phyloP scores from a whole-genome alignment of 768 basidiomycete species.

The Pluteus cervinus region DNA sequence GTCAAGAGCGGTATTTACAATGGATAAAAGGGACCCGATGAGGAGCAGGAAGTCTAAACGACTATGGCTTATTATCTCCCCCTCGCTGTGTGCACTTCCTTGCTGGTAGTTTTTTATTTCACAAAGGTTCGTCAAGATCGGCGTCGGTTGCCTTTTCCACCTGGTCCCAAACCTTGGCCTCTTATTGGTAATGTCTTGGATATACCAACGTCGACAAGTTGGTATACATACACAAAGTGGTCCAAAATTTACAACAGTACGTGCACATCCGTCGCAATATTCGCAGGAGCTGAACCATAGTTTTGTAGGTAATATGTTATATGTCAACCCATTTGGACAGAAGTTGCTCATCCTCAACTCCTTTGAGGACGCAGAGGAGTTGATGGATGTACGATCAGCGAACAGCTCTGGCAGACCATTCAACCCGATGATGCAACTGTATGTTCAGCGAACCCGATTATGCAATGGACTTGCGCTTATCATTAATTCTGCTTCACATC shows the following conservation, averaged over 20 bases:
- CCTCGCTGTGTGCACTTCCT: too few relatives aligned
- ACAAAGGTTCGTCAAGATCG: too few relatives aligned
- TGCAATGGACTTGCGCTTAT: too few relatives aligned
- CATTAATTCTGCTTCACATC: too few relatives aligned
- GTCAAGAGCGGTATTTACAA: too few relatives aligned
- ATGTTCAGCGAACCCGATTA: background rate
- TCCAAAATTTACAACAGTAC: slow-evolving; percentile 12
- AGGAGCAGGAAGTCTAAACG: too few relatives aligned
- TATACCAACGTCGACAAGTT: slow-evolving; percentile 8
- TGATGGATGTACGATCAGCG: slow-evolving; percentile 37
- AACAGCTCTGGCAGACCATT: slow-evolving; percentile 35
- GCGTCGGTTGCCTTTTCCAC: slow-evolving; percentile 18
- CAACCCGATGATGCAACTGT: slow-evolving; percentile 1
- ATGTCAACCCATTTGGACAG: slow-evolving; percentile 28
- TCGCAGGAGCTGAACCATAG: background rate
- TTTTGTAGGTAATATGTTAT: slow-evolving; percentile 17
- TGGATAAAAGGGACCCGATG: too few relatives aligned
- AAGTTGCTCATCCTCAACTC: slow-evolving; percentile 35
- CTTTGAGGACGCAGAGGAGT: slow-evolving; percentile 28
- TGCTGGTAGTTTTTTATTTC: too few relatives aligned
- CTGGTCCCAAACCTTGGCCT: slow-evolving; percentile 13
- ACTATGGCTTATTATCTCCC: too few relatives aligned
- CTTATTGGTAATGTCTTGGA: slow-evolving; percentile 16
- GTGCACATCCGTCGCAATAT: background rate
- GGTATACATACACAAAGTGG: slow-evolving; percentile 11